Evolutionary conservation across 495 filamentous ascomycete genomes (phyloP), one percentile per base, ranked within the genome.

Genomic region (Aspergillus ellipticus): DNA sequence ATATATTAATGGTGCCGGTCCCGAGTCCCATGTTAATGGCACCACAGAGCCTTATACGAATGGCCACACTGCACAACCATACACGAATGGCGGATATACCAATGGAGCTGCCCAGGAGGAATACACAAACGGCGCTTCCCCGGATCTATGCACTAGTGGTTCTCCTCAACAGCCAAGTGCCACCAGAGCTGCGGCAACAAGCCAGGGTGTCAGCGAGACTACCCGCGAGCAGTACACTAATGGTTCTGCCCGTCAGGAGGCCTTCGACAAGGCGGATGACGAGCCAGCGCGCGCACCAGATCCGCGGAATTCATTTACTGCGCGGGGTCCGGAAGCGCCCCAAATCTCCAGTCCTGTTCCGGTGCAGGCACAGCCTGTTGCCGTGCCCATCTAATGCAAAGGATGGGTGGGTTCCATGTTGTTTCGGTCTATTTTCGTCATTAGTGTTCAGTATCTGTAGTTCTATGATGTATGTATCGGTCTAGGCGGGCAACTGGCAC

Each of bases 341-440:
- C 28, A 48, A 15, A 21, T 48, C 8, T 28, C 22, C 24, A 48
- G 45, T 21, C 45, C 45, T 1, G 16, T 17, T 4, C 45, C 45
- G 13, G 11, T 41, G 20, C 56, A 54, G 13, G 41, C 42, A 3
- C 58, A 56, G 42, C 53, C 53, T 24, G 11, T 56, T 16, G 58
- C 53, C 21, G 49, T 60, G 24, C 58, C 58, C 8, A 56, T 60
- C 29, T 60, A 28, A 51, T 11, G 21, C 9, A 1, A 15, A 24
- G 28, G 24, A 24, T 6, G 41, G 21, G 41, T 10, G 48, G 16
- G 10, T 51, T 22, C 15, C 13, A 20, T 28, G 16, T 37, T 22
- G 6, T 54, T 54, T 37, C 43, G 9, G 17, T 17, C 22, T n/a
- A 15, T 11, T 49, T 41, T 28, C 24, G 24, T 28, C 7, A 28